Base-by-base conservation (phyloP, 2,329 filamentous ascomycete genomes). In the Monilinia aucupariae region DNA sequence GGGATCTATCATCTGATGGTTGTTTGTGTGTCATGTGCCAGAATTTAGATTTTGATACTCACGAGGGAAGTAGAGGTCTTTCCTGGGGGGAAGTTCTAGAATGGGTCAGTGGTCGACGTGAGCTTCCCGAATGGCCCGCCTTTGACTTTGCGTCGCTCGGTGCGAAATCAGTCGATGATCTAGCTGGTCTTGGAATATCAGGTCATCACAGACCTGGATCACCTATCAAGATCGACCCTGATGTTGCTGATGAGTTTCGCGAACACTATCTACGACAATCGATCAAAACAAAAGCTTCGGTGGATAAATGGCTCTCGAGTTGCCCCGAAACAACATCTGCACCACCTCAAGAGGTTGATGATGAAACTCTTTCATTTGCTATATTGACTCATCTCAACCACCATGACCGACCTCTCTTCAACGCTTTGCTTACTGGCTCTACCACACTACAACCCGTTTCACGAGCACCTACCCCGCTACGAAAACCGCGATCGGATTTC, bases 41-140 rank as follows among this genome's bases (percentile, higher is more conserved):
- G 4, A 78, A 83, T 45, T 82, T 86, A 45, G 83, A 88, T 20
- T 61, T 66, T 32, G 63, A 66, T 30, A 62, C 53, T 37, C 65
- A 70, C 39, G 71, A 82, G 34, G 78, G 78, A 43, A 84, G 86
- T 66, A 82, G 81, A 62, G 92, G 92, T 2, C 81, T 97, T 37
- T 94, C 91, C 66, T 99, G 93, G 93, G 93, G 94, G 12, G 93
- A 97, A 73, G 92, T 97, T 15, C 78, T 99, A 30, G 94, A 99
- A 75, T 87, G 92, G 73, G 92, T 96, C 15, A 94, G 91, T 67
- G 93, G 93, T 22, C 86, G 93, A 61, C 85, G 91, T 64, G 91
- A 96, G 69, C 81, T 97, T 59, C 92, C 93, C 0, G 77, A 82
- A 20, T 97, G 93, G 93, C 93, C 93, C 27, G 91, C 93, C 0